Conservation (phyloP, 306 rosid species). For the Psophocarpus tetragonolobus region DNA sequence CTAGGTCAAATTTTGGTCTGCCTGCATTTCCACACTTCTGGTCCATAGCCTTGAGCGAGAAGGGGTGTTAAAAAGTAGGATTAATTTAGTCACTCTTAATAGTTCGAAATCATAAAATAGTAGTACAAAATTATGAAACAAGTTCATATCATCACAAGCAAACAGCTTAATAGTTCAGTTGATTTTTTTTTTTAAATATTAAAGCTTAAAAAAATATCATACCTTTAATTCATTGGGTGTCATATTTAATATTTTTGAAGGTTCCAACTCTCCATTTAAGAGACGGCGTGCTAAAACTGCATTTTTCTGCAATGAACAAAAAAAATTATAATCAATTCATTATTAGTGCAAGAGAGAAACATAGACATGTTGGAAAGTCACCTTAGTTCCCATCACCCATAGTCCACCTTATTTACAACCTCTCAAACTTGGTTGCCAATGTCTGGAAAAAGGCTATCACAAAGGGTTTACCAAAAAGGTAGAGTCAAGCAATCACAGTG, state of each 20-base stretch:
- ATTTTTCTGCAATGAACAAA: constrained; percentile 53
- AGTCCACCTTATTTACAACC: background rate
- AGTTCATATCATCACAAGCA: constrained; percentile 6
- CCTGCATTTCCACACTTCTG: background rate
- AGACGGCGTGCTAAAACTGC: constrained; percentile 66
- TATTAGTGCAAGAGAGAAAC: background rate
- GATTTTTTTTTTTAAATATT: background rate
- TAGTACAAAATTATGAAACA: constrained; percentile 19
- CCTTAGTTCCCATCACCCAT: background rate
- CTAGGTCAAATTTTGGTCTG: background rate
- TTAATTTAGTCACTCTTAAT: no score
- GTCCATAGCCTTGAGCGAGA: background rate
- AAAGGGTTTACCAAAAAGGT: background rate
- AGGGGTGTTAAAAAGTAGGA: background rate
- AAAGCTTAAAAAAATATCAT: constrained; percentile 17
- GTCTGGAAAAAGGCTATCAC: background rate
- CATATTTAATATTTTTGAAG: constrained; percentile 79
- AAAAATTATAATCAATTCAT: background rate
- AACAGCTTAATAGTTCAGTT: background rate
- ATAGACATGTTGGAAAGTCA: background rate
- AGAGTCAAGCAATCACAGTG: background rate
- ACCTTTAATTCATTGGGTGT: constrained; percentile 94
- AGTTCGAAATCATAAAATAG: constrained; percentile 11
- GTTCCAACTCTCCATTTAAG: constrained; percentile 81
- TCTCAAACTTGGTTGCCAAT: background rate